Conservation (phyloP, 768 basidiomycete species). For the Albatrellus ellisii region DNA sequence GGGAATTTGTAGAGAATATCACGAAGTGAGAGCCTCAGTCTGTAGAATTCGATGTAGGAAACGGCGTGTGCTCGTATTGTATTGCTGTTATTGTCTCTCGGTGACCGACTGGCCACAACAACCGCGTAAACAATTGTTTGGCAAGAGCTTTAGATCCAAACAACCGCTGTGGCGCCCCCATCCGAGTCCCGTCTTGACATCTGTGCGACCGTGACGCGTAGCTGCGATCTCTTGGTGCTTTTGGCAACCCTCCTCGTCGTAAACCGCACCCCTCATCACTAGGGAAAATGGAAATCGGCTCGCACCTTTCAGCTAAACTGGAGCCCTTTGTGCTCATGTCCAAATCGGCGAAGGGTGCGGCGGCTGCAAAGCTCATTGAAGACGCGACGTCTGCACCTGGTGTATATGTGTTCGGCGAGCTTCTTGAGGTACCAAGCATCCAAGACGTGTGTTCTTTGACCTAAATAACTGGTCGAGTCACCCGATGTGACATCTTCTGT, state of each 20-base stretch:
- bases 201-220: neutral
- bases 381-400: constrained; percentile 84
- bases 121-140: neutral
- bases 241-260: neutral
- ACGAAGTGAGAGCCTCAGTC: no score
- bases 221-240: neutral
- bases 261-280: neutral
- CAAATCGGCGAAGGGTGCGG: constrained; percentile 84
- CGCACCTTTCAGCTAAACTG: constrained; percentile 52
- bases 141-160: neutral
- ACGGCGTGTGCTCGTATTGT: no score
- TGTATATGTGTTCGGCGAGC: constrained; percentile 85
- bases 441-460: constrained; percentile 50
- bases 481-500: constrained; percentile 1
- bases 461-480: neutral
- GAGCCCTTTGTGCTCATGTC: constrained; percentile 90
- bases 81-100: no score
- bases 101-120: no score
- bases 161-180: neutral
- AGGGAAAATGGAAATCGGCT: constrained; percentile 43
- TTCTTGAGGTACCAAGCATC: constrained; percentile 72
- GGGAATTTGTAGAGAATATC: no score
- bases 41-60: no score
- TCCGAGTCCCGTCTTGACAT: neutral
- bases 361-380: constrained; percentile 77